Base-by-base conservation (phyloP, 257 asterid genomes). In the Leonotis leonurus region DNA sequence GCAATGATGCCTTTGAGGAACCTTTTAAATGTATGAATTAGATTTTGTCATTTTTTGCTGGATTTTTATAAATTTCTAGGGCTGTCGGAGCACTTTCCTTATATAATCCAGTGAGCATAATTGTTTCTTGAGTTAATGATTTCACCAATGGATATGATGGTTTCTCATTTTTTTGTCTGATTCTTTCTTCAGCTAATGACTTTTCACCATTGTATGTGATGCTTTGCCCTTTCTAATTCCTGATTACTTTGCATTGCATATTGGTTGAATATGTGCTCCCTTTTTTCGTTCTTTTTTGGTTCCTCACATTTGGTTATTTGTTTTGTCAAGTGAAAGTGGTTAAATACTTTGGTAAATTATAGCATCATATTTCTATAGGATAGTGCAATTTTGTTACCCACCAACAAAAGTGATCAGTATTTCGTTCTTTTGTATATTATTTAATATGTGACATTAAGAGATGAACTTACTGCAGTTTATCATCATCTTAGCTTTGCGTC, bases 31-130 rank as follows among this genome's bases (percentile, higher is more conserved):
- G 36, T 41, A 22, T 52, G 52, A 20, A 44, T 58, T 26, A 53
- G 14, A 20, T 13, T 41, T 66, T 69, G 14, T 52, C 32, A 16
- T 29, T 39, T 30, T 41, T 17, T 62, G 61, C 54, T 67, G 55
- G 51, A 51, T 53, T 44, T 27, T 21, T 58, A 32, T 44, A 21
- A 33, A 37, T 46, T 5, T 30, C 41, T 21, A 17, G 11, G 5
- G 62, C 35, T 39, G 12, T 65, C 33, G 9, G 9, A 33, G 22
- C 43, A 44, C 60, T 59, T 52, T 27, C 81, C 50, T 59, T 60
- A 9, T 67, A n/a, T 26, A 48, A 62, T 43, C 43, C 40, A 18
- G 13, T 44, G 14, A 5, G 41, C 24, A 14, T 59, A 22, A 29
- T 53, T 14, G 29, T 37, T 75, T 56, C 55, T 40, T 65, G 29